A percentile compares a stretch with the other conserved stretches of the same genome.
Conservation (phyloP, 169 alveolate genomes). For the Plasmodium gaboni region DNA sequence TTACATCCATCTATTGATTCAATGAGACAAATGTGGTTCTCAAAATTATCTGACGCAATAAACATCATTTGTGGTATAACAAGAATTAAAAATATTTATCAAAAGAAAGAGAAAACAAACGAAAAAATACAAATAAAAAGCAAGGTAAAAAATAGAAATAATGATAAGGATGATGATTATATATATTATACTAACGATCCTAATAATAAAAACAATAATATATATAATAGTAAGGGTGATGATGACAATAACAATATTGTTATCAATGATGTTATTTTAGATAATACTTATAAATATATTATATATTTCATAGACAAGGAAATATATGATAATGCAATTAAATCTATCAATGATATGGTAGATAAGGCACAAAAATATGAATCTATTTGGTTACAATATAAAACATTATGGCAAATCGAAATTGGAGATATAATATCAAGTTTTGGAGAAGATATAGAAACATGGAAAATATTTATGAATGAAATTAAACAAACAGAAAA, state of each 20-base stretch:
- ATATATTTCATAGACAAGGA: conserved; percentile 83
- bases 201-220: conserved; percentile 6
- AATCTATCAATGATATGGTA: conserved; percentile 79
- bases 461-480: conserved; percentile 95
- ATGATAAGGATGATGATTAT: conserved; percentile 46
- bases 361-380: conserved; percentile 89
- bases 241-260: background rate
- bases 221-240: background rate
- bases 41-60: conserved; percentile 55
- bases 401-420: conserved; percentile 96
- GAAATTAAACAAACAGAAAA: conserved; percentile 93
- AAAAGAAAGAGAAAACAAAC: conserved; percentile 80
- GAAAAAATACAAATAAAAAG: conserved; percentile 69
- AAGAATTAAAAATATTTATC: conserved; percentile 66
- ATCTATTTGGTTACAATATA: conserved; percentile 95
- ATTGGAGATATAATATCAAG: conserved; percentile 88
- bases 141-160: background rate
- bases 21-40: conserved; percentile 76
- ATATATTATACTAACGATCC: conserved; percentile 73
- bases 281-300: conserved; percentile 72
- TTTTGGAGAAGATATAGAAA: conserved; percentile 93
- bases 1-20: conserved; percentile 60
- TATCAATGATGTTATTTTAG: conserved; percentile 70
- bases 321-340: conserved; percentile 76
- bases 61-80: conserved; percentile 76